A percentile compares a stretch with the other conserved stretches of the same genome.
phyloP scores from a whole-genome alignment of 768 basidiomycete genomes.

The Hygrophorus russula region DNA sequence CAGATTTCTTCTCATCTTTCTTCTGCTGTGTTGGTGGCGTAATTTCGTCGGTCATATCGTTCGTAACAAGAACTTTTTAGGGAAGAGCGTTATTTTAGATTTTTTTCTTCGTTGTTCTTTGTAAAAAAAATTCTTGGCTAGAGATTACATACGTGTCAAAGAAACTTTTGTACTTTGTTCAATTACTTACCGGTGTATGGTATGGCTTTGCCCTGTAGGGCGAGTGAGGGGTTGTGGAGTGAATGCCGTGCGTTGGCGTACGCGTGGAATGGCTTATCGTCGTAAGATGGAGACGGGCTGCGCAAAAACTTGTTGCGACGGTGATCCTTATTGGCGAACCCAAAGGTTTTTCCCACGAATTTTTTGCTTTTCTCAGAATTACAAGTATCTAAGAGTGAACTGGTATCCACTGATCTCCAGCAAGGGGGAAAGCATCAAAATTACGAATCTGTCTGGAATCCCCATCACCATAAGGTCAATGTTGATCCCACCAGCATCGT shows the following conservation, averaged over 20 bases:
- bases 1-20: constrained; percentile 68
- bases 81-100: constrained; percentile 39
- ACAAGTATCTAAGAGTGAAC: too few relatives aligned
- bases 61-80: constrained; percentile 48
- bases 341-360: not conserved
- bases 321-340: constrained; percentile 4
- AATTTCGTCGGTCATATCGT: constrained; percentile 81
- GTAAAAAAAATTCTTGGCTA: constrained; percentile 8
- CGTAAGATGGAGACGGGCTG: constrained; percentile 24
- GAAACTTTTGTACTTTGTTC: constrained; percentile 11
- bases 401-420: too few relatives aligned
- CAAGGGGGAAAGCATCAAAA: too few relatives aligned
- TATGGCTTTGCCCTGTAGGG: constrained; percentile 85
- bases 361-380: too few relatives aligned
- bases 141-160: not conserved
- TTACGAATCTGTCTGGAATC: too few relatives aligned
- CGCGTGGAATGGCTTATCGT: constrained; percentile 4
- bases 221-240: constrained; percentile 52
- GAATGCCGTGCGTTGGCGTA: constrained; percentile 25
- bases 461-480: too few relatives aligned
- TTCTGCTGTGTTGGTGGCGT: constrained; percentile 46
- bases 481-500: too few relatives aligned
- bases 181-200: constrained; percentile 19
- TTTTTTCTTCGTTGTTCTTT: constrained; percentile 29
- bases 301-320: constrained; percentile 5